Evolutionary conservation across 2,329 filamentous ascomycete species (phyloP).

Genomic region (Talaromyces sp.): DNA sequence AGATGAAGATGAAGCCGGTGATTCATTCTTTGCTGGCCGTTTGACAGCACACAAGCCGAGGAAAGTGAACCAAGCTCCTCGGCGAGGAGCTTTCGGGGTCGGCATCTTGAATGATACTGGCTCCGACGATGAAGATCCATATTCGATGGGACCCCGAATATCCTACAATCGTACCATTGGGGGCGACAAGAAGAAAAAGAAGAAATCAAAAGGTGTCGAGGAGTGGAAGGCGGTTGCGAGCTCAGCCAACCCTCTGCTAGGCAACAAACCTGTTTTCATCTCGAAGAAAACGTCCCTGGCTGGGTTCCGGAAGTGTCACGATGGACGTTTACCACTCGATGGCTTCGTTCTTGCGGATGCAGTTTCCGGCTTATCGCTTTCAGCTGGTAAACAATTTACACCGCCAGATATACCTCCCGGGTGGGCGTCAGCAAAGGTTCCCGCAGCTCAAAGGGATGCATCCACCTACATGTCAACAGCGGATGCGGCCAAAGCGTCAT

Average conservation of each 20-base stretch:
- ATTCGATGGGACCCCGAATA: conserved; percentile 85
- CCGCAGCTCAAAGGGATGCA: conserved; percentile 33
- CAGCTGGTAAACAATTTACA: conserved; percentile 45
- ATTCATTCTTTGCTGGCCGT: conserved; percentile 38
- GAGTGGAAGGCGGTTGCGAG: conserved; percentile 41
- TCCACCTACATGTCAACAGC: conserved; percentile 61
- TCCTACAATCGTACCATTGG: conserved; percentile 80
- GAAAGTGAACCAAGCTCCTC: conserved; percentile 53
- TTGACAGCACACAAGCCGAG: conserved; percentile 31
- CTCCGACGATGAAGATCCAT: conserved; percentile 92
- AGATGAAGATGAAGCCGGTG: conserved; percentile 26
- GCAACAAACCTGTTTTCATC: conserved; percentile 68
- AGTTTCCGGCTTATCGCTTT: conserved; percentile 47
- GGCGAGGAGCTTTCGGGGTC: conserved; percentile 71
- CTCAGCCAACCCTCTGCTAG: conserved; percentile 61
- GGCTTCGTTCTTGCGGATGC: conserved; percentile 70
- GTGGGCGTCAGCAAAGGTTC: conserved; percentile 65
- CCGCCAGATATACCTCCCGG: conserved; percentile 47
- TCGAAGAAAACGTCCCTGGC: conserved; percentile 58
- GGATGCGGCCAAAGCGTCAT: conserved; percentile 73
- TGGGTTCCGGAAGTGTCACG: conserved; percentile 68
- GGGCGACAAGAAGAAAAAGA: conserved; percentile 75
- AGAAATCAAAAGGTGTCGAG: conserved; percentile 46
- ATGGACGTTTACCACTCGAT: conserved; percentile 73
- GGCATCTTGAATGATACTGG: conserved; percentile 88